These are phyloP conservation scores for Streptanthus diversifolius DNA, from an alignment of 345 rosid genomes.

Conservation along the genomic window DNA sequence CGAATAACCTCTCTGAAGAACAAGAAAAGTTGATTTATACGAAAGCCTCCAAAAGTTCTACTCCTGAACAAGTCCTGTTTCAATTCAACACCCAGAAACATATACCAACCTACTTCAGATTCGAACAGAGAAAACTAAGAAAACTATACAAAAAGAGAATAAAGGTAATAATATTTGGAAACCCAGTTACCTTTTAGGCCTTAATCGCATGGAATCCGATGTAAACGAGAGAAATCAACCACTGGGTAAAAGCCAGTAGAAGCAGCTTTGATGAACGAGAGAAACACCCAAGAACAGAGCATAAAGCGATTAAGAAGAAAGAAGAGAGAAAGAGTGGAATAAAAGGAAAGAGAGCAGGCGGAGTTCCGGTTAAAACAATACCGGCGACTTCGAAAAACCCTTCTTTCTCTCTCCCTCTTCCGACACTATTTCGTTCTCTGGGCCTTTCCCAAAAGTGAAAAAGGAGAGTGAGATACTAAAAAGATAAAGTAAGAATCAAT, in stretches of 20 bases:
- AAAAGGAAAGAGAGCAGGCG: slow-evolving; percentile 49
- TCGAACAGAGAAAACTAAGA: neutral
- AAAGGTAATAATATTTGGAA: neutral
- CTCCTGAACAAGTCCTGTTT: slow-evolving; percentile 75
- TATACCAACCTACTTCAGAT: slow-evolving; percentile 32
- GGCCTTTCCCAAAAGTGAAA: slow-evolving; percentile 25
- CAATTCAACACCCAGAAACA: slow-evolving; percentile 17
- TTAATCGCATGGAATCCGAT: slow-evolving; percentile 76
- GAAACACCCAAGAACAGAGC: slow-evolving; percentile 34
- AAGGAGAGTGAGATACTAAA: slow-evolving; percentile 25
- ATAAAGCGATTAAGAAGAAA: neutral
- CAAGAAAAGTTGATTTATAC: slow-evolving; percentile 51
- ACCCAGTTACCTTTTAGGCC: slow-evolving; percentile 49
- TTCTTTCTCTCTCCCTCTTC: neutral
- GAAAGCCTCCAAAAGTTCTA: slow-evolving; percentile 57
- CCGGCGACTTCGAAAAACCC: slow-evolving; percentile 8
- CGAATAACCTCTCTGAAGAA: slow-evolving; percentile 54
- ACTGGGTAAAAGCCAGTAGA: slow-evolving; percentile 36
- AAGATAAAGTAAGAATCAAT: slow-evolving; percentile 28
- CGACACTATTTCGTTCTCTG: slow-evolving; percentile 3
- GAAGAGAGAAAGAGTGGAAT: slow-evolving; percentile 14
- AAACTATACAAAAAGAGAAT: neutral
- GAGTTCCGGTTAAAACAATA: slow-evolving; percentile 58
- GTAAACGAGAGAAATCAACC: slow-evolving; percentile 36
- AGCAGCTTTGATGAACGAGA: slow-evolving; percentile 33